A percentile compares a stretch with the other conserved stretches of the same genome.
Evolutionary conservation across 164 flowering plant genomes (phyloP).

Genomic region (Chloranthus sessilifolius): DNA sequence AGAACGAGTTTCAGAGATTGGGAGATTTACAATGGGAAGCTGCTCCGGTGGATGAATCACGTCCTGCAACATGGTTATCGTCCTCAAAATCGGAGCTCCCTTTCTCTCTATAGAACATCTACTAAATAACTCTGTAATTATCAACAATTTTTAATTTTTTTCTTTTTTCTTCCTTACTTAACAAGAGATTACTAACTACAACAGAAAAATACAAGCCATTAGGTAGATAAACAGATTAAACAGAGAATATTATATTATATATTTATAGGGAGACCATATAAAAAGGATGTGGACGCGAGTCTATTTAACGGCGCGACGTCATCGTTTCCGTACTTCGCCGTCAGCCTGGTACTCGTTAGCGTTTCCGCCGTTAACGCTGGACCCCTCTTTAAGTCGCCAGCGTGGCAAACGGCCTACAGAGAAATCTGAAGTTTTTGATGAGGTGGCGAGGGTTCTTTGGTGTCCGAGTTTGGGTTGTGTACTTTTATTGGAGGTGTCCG

Average conservation of each 20-base stretch:
- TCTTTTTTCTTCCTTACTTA: too few species aligned
- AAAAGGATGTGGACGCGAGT: too few species aligned
- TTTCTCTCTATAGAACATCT: not conserved
- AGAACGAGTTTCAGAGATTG: not conserved
- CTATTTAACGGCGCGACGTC: too few species aligned
- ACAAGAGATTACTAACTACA: too few species aligned
- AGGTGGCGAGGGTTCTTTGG: not conserved
- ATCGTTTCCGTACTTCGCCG: conserved; percentile 1
- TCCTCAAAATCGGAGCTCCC: not conserved
- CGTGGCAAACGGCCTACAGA: not conserved
- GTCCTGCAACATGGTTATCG: conserved; percentile 31
- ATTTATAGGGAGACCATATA: too few species aligned
- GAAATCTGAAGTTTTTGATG: not conserved
- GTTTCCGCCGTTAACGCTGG: conserved; percentile 2
- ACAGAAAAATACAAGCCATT: too few species aligned
- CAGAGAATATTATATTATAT: too few species aligned
- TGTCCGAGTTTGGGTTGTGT: not conserved
- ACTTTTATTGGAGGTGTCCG: not conserved
- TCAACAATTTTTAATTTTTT: too few species aligned
- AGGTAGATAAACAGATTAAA: too few species aligned
- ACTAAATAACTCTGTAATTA: too few species aligned
- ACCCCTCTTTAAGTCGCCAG: not conserved
- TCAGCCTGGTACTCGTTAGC: not conserved
- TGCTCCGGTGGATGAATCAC: conserved; percentile 34
- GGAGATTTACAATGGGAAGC: conserved; percentile 24